These are phyloP conservation scores for Cyclocybe cylindracea DNA, from an alignment of 768 basidiomycete genomes.

Conservation along the genomic window DNA sequence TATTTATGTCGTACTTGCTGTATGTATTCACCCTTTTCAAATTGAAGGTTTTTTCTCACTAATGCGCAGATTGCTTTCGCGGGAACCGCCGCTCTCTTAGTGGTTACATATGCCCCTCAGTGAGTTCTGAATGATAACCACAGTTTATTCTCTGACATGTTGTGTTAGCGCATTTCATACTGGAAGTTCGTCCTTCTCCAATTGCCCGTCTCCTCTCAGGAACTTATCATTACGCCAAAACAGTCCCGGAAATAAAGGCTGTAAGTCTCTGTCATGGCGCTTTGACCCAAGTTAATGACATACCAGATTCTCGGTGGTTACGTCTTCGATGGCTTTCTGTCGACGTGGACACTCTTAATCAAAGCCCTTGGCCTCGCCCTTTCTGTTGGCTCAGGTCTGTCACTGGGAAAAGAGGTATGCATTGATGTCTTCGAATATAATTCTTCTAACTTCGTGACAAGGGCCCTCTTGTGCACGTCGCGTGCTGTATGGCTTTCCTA, in stretches of 20 bases:
- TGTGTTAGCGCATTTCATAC: constrained; percentile 68
- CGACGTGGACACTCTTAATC: constrained; percentile 82
- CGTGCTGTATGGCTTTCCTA: constrained; percentile 79
- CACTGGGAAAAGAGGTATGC: constrained; percentile 78
- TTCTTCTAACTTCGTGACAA: constrained; percentile 18
- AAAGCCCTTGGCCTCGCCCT: constrained; percentile 84
- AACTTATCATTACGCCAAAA: not conserved
- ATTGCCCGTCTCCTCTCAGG: not conserved
- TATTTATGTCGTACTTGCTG: constrained; percentile 65
- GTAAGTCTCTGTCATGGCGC: constrained; percentile 36
- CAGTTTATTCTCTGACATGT: constrained; percentile 5
- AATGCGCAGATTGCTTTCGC: constrained; percentile 56
- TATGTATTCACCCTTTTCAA: constrained; percentile 31
- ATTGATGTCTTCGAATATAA: not conserved
- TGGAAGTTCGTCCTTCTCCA: constrained; percentile 56
- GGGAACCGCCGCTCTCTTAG: constrained; percentile 62
- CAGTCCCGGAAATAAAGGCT: constrained; percentile 81
- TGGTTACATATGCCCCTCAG: constrained; percentile 71
- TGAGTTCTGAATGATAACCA: constrained; percentile 32
- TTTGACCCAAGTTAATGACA: not conserved
- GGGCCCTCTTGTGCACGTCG: constrained; percentile 86
- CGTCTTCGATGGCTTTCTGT: constrained; percentile 85
- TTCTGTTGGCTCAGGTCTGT: constrained; percentile 82
- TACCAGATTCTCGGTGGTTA: constrained; percentile 77
- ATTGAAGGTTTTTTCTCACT: constrained; percentile 2